Evolutionary conservation across 305 asterid species (phyloP).

Genomic region (Fraxinus sp.): DNA sequence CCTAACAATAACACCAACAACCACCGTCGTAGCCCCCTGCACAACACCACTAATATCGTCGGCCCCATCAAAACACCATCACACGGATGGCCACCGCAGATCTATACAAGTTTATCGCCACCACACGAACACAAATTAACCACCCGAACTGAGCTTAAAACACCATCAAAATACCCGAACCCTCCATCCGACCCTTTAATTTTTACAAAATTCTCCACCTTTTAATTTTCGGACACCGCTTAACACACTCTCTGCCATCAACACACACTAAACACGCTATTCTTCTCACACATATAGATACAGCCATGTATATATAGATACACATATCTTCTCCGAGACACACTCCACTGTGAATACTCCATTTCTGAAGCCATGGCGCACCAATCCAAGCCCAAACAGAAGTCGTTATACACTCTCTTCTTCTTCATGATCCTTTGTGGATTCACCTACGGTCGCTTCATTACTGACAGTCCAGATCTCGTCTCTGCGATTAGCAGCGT

Average conservation of each 20-base stretch:
- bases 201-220: neutral
- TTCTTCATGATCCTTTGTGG: conserved; percentile 48
- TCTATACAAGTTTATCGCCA: too few species aligned
- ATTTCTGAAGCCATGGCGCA: neutral
- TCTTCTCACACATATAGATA: neutral
- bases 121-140: too few species aligned
- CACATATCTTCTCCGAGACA: neutral
- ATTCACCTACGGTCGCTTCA: conserved; percentile 46
- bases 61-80: too few species aligned
- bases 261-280: neutral
- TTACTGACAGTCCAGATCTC: conserved; percentile 45
- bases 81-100: too few species aligned
- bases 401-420: conserved; percentile 30
- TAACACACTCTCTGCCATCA: neutral
- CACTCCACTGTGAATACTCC: neutral
- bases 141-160: too few species aligned
- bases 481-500: too few species aligned
- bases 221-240: neutral
- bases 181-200: too few species aligned
- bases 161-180: too few species aligned
- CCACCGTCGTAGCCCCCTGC: too few species aligned
- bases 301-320: neutral
- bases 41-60: too few species aligned
- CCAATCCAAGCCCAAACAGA: conserved; percentile 17
- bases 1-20: too few species aligned